Evolutionary conservation across 2,329 filamentous ascomycete species (phyloP), one percentile per base, ranked within the genome.

Genomic region (Monascus ruber): DNA sequence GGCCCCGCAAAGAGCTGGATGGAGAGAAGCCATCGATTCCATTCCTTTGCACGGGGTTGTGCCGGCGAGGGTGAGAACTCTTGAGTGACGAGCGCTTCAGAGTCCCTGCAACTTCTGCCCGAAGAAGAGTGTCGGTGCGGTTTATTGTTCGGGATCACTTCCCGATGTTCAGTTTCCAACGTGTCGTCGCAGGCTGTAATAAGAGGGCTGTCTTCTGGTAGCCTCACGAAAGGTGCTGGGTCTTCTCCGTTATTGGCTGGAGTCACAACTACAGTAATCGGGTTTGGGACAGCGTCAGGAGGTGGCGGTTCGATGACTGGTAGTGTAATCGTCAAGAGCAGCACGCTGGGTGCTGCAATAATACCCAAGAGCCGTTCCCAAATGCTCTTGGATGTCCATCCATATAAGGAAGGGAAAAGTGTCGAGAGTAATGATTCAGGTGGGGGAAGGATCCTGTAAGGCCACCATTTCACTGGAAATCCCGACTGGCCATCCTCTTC

Each of bases 11-110:
- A 87, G 36, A 91, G 72, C 53, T 98, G 93, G 6, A 91, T 62
- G 8, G 80, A 76, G 8, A 94, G 75, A 3, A 98, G 76, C 89
- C 91, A 98, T 38, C 87, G 77, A 53, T 88, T 94, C 88, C 91
- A 96, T 26, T 79, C 72, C 39, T 73, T 71, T 3, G 62, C 28
- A 6, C 10, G 47, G 2, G 48, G 41, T 32, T 53, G 44, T 25
- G 52, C 25, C 25, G 52, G 34, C 48, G 54, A 37, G 8, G 50
- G 46, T 10, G 42, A 32, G 4, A 28, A 7, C n/a, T 31, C 38
- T 43, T 38, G 55, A 10, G 53, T 47, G 11, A 64, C 55, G 5
- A 61, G 59, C 11, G 63, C 47, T 41, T 68, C 64, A 3, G 65
- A 67, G 48, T 66, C 62, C 44, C 54, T 54, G 10, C 60, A 56